Percentiles rank a stretch among this genome's conserved stretches.
Conservation (phyloP, 768 basidiomycete genomes). For the Coprinellus micaceus region DNA sequence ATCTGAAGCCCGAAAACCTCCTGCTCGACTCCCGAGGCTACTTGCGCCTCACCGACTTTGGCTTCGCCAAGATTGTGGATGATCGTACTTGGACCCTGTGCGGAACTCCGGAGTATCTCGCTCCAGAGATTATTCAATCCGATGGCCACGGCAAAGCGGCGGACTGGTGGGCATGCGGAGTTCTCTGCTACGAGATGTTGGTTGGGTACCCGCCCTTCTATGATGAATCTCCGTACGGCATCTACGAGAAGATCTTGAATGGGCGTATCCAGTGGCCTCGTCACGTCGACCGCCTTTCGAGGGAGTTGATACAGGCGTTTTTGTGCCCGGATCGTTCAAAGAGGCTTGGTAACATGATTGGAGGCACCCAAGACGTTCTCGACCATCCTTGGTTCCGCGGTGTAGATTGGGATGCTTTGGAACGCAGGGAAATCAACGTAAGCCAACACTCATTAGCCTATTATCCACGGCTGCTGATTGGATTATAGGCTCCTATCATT, state of each 20-base stretch:
- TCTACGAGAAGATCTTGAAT: slow-evolving; percentile 95
- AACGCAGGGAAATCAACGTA: slow-evolving; percentile 82
- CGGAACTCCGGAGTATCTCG: slow-evolving; percentile 94
- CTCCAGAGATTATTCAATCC: slow-evolving; percentile 96
- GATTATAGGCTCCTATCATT: slow-evolving; percentile 74
- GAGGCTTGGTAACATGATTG: slow-evolving; percentile 88
- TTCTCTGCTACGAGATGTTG: slow-evolving; percentile 97
- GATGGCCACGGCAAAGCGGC: slow-evolving; percentile 98
- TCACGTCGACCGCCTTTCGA: slow-evolving; percentile 84
- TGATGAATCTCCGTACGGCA: slow-evolving; percentile 95
- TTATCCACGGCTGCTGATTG: slow-evolving; percentile 9
- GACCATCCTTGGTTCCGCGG: slow-evolving; percentile 94
- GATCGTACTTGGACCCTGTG: slow-evolving; percentile 98
- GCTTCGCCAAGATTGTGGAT: slow-evolving; percentile 95
- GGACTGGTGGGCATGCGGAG: slow-evolving; percentile 99
- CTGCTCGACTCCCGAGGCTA: slow-evolving; percentile 92
- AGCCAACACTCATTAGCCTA: slow-evolving; percentile 21
- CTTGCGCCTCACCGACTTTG: slow-evolving; percentile 94
- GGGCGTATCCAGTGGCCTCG: slow-evolving; percentile 90
- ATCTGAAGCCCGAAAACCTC: slow-evolving; percentile 98
- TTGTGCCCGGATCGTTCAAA: slow-evolving; percentile 89
- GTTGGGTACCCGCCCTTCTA: slow-evolving; percentile 99
- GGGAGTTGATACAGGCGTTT: slow-evolving; percentile 84
- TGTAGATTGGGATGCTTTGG: slow-evolving; percentile 88
- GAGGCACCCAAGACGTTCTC: slow-evolving; percentile 87